phyloP scores from a whole-genome alignment of 352 stramenopile species.

The Phytophthora sp. region DNA sequence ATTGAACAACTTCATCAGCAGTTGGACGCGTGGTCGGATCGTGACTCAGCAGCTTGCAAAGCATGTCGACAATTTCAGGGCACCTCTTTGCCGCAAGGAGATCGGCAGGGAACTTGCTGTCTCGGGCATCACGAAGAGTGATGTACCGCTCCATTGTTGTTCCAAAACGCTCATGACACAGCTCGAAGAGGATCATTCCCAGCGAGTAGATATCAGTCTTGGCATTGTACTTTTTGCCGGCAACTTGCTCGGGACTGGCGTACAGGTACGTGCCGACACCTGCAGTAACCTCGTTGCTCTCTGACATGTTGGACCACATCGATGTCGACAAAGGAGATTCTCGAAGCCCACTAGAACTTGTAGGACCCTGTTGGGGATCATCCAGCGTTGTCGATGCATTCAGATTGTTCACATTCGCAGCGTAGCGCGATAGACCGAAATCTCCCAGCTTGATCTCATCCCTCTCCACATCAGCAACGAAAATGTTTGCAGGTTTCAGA shows the following conservation, averaged over 20 bases:
- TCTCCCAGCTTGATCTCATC: constrained; percentile 91
- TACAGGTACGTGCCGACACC: constrained; percentile 93
- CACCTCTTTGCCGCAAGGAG: constrained; percentile 60
- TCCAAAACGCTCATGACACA: constrained; percentile 88
- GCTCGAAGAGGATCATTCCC: constrained; percentile 93
- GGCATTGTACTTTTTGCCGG: constrained; percentile 90
- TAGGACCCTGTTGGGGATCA: constrained; percentile 35
- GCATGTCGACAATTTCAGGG: constrained; percentile 75
- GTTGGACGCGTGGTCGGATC: constrained; percentile 61
- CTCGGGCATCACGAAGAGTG: constrained; percentile 74
- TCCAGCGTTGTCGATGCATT: constrained; percentile 46
- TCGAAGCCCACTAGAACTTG: constrained; percentile 26
- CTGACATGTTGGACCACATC: constrained; percentile 75
- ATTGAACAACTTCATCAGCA: constrained; percentile 73
- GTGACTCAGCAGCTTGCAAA: constrained; percentile 61
- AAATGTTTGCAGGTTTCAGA: constrained; percentile 93
- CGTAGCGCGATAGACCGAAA: constrained; percentile 89
- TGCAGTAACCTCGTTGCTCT: constrained; percentile 84
- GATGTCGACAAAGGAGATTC: constrained; percentile 54
- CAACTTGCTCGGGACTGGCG: constrained; percentile 90
- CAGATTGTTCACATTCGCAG: constrained; percentile 82
- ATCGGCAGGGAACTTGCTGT: constrained; percentile 66
- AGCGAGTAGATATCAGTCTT: constrained; percentile 93
- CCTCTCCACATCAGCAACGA: constrained; percentile 85
- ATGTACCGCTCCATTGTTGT: constrained; percentile 92